Base-by-base conservation (phyloP, 176 grass and related monocot genomes). In the Eleusine coracana region DNA sequence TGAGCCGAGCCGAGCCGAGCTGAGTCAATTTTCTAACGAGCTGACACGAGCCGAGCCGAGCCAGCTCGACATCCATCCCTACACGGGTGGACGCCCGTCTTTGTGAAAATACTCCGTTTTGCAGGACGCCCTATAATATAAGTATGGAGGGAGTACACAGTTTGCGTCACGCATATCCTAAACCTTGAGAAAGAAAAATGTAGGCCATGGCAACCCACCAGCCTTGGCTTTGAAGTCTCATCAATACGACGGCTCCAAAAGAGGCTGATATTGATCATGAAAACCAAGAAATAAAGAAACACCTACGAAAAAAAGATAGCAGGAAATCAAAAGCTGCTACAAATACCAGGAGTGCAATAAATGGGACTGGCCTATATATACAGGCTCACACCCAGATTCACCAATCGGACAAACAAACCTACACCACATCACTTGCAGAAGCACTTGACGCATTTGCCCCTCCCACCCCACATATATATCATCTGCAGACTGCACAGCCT, bases 161-260 rank as follows among this genome's bases (percentile, higher is more conserved):
- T 84, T 96, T 95, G 85, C 90, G 88, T 95, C 83, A 92, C 85
- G 88, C 90, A 82, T 77, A 82, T 90, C 84, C 71, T 61, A 88
- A 87, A 39, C 73, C n/a, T 80, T 17, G 55, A 72, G 78, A 82
- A 68, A 80, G 45, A 80, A 44, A 44, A 78, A 75, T 38, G 66
- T 60, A 61, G 75, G 80, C 21, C 55, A 81, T 80, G 66, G 72
- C 67, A 86, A 84, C 75, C 77, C 64, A 51, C 16, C 60, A 79
- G 78, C 20, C 88, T 79, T 87, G 80, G 80, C 93, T 87, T 92
- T 88, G 75, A 90, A 88, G 83, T 65, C 85, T 88, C 78, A 92
- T 94, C 82, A 92, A 94, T 92, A 79, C 81, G 73, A 73, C 16
- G 76, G 74, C 77, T 73, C 54, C 80, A 92, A 85, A 94, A 90